A percentile compares a stretch with the other conserved stretches of the same genome.
These are phyloP conservation scores for Apiospora aurea DNA, from an alignment of 2,329 filamentous ascomycete genomes.

Conservation along the genomic window DNA sequence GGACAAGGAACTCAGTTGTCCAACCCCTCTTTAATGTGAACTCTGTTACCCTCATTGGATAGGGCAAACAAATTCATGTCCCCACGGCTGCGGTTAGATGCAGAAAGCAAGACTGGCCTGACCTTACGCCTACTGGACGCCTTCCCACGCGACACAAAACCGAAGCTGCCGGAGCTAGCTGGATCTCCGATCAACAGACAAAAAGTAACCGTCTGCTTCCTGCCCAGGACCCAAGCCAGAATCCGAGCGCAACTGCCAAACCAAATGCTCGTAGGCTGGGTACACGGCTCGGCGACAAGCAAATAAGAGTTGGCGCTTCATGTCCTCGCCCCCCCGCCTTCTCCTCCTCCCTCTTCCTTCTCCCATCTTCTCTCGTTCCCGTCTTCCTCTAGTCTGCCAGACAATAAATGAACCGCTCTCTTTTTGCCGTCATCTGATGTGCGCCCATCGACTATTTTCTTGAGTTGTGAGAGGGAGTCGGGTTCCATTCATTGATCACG, in stretches of 20 bases:
- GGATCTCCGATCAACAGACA: constrained; percentile 2
- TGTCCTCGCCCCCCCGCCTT: not conserved
- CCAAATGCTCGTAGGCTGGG: not conserved
- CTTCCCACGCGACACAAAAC: constrained; percentile 17
- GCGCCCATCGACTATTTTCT: not conserved
- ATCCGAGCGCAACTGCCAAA: constrained; percentile 18
- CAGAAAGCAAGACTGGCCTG: constrained; percentile 15
- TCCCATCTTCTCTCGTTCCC: constrained; percentile 18
- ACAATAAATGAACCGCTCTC: not conserved
- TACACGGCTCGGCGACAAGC: not conserved
- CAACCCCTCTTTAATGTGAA: not conserved
- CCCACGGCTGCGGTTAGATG: constrained; percentile 5
- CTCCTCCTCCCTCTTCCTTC: constrained; percentile 13
- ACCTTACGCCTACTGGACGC: constrained; percentile 10
- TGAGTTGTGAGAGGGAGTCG: constrained; percentile 20
- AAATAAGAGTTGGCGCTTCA: constrained; percentile 11
- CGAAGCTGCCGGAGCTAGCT: constrained; percentile 20
- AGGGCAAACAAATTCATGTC: not conserved
- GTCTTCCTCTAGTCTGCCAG: constrained; percentile 1
- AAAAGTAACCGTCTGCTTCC: not conserved
- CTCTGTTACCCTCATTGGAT: not conserved
- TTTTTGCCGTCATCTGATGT: constrained; percentile 3
- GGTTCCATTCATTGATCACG: constrained; percentile 11
- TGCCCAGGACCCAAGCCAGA: not conserved
- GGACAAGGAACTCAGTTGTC: not conserved